These are phyloP conservation scores for Volutella citrinella DNA, from an alignment of 2,329 filamentous ascomycete species.

Conservation along the genomic window DNA sequence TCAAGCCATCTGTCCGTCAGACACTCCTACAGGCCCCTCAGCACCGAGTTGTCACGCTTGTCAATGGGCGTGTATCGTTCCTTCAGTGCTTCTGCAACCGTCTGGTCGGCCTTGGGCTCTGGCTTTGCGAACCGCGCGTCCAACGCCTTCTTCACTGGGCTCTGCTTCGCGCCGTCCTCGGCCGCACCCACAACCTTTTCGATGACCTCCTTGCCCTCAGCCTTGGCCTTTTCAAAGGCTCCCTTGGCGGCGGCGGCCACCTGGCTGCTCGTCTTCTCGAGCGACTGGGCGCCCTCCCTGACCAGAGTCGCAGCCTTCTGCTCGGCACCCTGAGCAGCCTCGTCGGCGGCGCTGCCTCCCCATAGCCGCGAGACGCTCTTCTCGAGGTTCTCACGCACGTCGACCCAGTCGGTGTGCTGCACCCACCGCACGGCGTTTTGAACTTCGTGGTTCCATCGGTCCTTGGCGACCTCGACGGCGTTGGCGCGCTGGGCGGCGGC, in stretches of 20 bases:
- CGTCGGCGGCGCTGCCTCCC: slow-evolving; percentile 35
- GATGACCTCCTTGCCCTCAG: slow-evolving; percentile 23
- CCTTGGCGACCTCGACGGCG: slow-evolving; percentile 67
- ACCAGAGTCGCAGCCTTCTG: slow-evolving; percentile 31
- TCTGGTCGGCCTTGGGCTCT: slow-evolving; percentile 40
- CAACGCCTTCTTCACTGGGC: slow-evolving; percentile 47
- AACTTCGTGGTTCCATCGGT: slow-evolving; percentile 75
- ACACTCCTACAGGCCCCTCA: slow-evolving; percentile 36
- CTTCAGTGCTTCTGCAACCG: slow-evolving; percentile 50
- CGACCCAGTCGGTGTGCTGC: slow-evolving; percentile 64
- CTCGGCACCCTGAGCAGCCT: slow-evolving; percentile 25
- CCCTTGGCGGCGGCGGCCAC: slow-evolving; percentile 35
- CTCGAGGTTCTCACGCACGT: slow-evolving; percentile 58
- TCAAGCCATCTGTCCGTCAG: slow-evolving; percentile 7
- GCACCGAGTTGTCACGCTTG: slow-evolving; percentile 41
- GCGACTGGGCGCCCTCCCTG: slow-evolving; percentile 28
- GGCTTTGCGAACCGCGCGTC: slow-evolving; percentile 49
- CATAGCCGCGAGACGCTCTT: slow-evolving; percentile 43
- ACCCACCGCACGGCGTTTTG: slow-evolving; percentile 63
- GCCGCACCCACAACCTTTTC: slow-evolving; percentile 36
- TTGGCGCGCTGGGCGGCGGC: slow-evolving; percentile 51
- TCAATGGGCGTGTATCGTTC: slow-evolving; percentile 53
- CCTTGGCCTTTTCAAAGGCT: slow-evolving; percentile 30
- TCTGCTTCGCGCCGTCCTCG: slow-evolving; percentile 32
- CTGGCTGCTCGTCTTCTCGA: slow-evolving; percentile 18